These are phyloP conservation scores for Scutellaria baicalensis DNA, from an alignment of 257 asterid genomes.

Conservation along the genomic window DNA sequence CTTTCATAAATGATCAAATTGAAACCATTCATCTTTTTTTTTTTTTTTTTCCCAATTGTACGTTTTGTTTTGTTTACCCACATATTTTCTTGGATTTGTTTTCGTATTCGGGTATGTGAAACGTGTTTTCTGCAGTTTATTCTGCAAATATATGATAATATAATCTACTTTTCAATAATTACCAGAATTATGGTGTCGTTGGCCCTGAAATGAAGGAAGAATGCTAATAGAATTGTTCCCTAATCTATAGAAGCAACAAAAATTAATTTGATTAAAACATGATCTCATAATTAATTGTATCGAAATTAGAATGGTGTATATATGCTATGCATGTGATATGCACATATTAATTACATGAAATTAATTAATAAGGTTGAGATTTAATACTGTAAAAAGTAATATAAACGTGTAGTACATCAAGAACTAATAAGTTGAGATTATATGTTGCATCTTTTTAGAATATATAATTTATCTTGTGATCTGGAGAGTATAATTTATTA, in stretches of 20 bases:
- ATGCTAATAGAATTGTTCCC: conserved; percentile 5
- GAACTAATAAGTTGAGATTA: too few relatives aligned
- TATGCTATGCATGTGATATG: neutral
- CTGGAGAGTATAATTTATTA: too few relatives aligned
- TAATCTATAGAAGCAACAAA: neutral
- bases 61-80: neutral
- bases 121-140: conserved; percentile 15
- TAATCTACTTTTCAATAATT: neutral
- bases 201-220: conserved; percentile 18
- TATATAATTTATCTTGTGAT: too few relatives aligned
- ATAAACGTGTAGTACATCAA: too few relatives aligned
- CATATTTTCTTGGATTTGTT: neutral
- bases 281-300: too few relatives aligned
- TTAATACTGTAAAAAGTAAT: neutral
- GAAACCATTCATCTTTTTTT: too few relatives aligned
- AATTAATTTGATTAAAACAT: neutral
- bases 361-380: neutral
- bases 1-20: too few relatives aligned
- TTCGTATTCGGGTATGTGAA: neutral
- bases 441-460: too few relatives aligned
- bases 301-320: neutral
- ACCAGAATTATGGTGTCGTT: neutral
- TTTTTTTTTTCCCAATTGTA: neutral
- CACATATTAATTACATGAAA: neutral
- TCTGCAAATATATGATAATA: neutral